A percentile compares a stretch with the other conserved stretches of the same genome.
phyloP scores from a whole-genome alignment of 225 moss, liverwort and hornwort species.

The Physcomitrium patens region DNA sequence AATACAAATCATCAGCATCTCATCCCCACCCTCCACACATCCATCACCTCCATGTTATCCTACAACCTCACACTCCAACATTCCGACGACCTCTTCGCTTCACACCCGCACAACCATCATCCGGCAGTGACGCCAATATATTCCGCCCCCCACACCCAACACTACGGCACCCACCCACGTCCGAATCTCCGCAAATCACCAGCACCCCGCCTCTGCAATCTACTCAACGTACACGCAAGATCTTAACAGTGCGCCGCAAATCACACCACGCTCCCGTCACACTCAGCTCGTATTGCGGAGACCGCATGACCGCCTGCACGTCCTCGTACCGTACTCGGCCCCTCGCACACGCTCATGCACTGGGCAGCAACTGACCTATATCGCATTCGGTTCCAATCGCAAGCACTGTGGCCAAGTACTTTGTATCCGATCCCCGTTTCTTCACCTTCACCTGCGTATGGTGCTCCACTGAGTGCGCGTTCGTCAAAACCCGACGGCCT shows the following conservation, averaged over 20 bases:
- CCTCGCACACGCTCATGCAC: conserved; percentile 25
- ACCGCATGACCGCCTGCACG: conserved; percentile 6
- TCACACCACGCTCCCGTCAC: not conserved
- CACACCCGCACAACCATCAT: conserved; percentile 2
- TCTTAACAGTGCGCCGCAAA: not conserved
- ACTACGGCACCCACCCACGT: not conserved
- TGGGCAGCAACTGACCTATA: conserved; percentile 70
- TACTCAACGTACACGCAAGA: not conserved
- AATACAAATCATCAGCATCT: conserved; percentile 15
- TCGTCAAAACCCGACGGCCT: conserved; percentile 87
- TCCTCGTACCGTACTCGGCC: conserved; percentile 5
- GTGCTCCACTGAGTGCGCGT: conserved; percentile 99
- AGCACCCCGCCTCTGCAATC: conserved; percentile 5
- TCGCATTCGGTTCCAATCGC: conserved; percentile 99
- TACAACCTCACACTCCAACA: conserved; percentile 11
- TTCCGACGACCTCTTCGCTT: not conserved
- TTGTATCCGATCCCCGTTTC: conserved; percentile 96
- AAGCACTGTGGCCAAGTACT: conserved; percentile 97
- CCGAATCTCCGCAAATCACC: conserved; percentile 6
- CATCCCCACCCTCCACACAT: conserved; percentile 9
- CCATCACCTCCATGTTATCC: not conserved
- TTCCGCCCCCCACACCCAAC: not conserved
- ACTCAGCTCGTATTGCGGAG: not conserved
- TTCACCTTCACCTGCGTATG: conserved; percentile 99
- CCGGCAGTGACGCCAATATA: not conserved